These are phyloP conservation scores for Nothomitra cinnamomea DNA, from an alignment of 2,329 filamentous ascomycete species.

Conservation along the genomic window DNA sequence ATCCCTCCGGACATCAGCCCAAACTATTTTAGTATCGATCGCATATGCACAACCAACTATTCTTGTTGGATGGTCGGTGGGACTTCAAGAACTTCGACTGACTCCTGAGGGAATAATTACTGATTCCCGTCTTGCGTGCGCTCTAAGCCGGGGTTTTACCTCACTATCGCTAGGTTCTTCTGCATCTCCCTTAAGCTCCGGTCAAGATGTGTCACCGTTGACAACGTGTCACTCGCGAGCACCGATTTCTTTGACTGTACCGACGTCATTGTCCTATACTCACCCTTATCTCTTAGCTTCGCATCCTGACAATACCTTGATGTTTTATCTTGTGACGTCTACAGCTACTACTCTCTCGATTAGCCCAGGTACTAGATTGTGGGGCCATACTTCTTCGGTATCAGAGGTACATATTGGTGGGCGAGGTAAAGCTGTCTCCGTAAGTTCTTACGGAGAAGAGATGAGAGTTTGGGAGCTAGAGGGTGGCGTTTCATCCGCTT, in stretches of 20 bases:
- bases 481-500: constrained; percentile 37
- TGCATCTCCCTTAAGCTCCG: constrained; percentile 10
- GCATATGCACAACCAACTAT: constrained; percentile 70
- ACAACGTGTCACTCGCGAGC: constrained; percentile 15
- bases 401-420: constrained; percentile 72
- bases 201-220: constrained; percentile 11
- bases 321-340: constrained; percentile 66
- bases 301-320: constrained; percentile 73
- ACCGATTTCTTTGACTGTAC: constrained; percentile 20
- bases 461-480: constrained; percentile 78
- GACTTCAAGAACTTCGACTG: constrained; percentile 80
- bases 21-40: constrained; percentile 59
- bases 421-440: constrained; percentile 76
- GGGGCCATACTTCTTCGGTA: constrained; percentile 84
- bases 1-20: constrained; percentile 53
- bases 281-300: constrained; percentile 78
- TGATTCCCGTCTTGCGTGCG: constrained; percentile 32
- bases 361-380: constrained; percentile 57
- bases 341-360: constrained; percentile 48
- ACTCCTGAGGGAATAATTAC: constrained; percentile 29
- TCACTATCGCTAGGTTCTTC: constrained; percentile 20
- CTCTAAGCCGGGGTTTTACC: constrained; percentile 30
- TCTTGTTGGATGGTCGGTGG: constrained; percentile 69
- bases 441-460: constrained; percentile 44
- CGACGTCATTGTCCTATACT: constrained; percentile 34